phyloP scores from a whole-genome alignment of 495 filamentous ascomycete species.

The Aspergillus sparsus region DNA sequence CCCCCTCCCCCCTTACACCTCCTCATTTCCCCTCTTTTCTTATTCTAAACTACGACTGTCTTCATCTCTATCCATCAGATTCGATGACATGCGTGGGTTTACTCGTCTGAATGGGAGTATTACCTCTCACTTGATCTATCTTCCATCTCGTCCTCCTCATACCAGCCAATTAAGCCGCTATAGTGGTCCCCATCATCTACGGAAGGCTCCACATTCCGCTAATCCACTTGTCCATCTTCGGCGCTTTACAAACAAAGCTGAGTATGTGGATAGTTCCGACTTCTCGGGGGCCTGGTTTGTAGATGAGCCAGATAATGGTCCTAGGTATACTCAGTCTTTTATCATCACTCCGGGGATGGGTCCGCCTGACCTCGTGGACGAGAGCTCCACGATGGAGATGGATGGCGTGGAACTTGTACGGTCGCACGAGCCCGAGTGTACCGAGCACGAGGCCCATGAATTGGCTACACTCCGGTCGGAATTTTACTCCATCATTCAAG shows the following conservation, averaged over 20 bases:
- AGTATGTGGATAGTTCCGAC: background rate
- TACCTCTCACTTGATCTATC: constrained; percentile 26
- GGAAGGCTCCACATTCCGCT: constrained; percentile 3
- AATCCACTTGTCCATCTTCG: background rate
- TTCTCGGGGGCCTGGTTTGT: background rate
- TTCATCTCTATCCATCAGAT: constrained; percentile 6
- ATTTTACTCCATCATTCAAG: constrained; percentile 35
- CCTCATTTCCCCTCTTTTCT: background rate
- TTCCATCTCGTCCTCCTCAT: constrained; percentile 20
- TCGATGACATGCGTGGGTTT: constrained; percentile 28
- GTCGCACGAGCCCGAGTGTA: background rate
- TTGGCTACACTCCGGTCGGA: constrained; percentile 22
- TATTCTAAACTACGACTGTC: background rate
- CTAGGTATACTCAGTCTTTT: background rate
- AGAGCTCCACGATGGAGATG: background rate
- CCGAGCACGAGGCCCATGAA: constrained; percentile 8
- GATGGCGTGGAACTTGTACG: background rate
- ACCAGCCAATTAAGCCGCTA: constrained; percentile 15
- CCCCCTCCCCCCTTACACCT: constrained; percentile 5
- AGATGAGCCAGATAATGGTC: background rate
- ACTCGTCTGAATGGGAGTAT: constrained; percentile 27
- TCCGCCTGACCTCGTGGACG: background rate
- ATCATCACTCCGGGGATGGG: background rate
- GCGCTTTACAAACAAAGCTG: constrained; percentile 4
- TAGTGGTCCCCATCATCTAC: constrained; percentile 12